A percentile compares a stretch with the other conserved stretches of the same genome.
phyloP scores from a whole-genome alignment of 2,329 filamentous ascomycete genomes.

The Leptodontidium sp. region DNA sequence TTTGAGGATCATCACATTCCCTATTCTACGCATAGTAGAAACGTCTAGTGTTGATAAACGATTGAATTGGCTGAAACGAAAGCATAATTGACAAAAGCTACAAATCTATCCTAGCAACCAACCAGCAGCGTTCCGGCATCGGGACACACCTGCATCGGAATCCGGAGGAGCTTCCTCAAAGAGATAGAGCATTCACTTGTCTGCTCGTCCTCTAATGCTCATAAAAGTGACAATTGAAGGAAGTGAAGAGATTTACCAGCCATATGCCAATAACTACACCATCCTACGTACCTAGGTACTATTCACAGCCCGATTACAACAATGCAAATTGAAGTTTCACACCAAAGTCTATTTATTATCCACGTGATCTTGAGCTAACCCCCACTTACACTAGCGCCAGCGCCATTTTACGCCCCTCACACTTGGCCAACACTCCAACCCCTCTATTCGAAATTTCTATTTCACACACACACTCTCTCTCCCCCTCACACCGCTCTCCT shows the following conservation, averaged over 20 bases:
- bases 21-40: too few species aligned
- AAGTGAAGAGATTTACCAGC: not conserved
- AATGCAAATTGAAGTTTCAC: not conserved
- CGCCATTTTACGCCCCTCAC: slow-evolving; percentile 25
- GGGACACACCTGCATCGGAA: not conserved
- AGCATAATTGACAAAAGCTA: too few species aligned
- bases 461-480: not conserved
- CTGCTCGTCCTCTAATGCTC: not conserved
- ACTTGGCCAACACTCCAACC: slow-evolving; percentile 18
- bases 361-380: slow-evolving; percentile 20
- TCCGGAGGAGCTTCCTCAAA: too few species aligned
- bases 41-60: too few species aligned
- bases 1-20: too few species aligned
- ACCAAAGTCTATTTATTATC: slow-evolving; percentile 5
- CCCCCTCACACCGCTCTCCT: slow-evolving; percentile 28
- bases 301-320: not conserved
- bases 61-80: too few species aligned
- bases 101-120: not conserved
- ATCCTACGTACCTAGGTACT: not conserved
- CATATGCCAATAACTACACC: not conserved
- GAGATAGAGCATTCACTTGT: not conserved
- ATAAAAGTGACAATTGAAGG: not conserved
- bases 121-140: not conserved
- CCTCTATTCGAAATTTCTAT: slow-evolving; percentile 23
- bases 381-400: slow-evolving; percentile 11